phyloP scores from a whole-genome alignment of 805 yeast genomes.

The Metschnikowia continentalis region DNA sequence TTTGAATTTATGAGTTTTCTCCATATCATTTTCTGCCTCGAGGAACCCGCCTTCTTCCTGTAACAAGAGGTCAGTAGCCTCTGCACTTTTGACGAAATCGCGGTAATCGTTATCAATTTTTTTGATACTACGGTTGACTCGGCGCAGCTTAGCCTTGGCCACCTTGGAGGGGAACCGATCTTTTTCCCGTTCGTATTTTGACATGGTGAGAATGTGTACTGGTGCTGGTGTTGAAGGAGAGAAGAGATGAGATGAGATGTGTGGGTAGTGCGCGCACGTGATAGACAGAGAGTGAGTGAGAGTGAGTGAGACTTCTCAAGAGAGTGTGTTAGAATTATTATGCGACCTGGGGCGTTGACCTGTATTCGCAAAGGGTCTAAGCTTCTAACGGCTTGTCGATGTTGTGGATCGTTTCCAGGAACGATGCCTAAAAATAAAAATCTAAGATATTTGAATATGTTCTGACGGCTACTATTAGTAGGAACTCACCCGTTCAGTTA shows the following conservation, averaged over 20 bases:
- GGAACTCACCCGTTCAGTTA: too few species aligned
- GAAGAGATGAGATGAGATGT: background rate
- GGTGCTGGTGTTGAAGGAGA: background rate
- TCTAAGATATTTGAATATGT: too few species aligned
- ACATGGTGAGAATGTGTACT: background rate
- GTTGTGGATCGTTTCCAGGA: too few species aligned
- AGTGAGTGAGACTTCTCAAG: too few species aligned
- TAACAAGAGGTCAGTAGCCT: constrained; percentile 77
- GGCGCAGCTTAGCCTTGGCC: constrained; percentile 12
- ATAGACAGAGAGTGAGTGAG: too few species aligned
- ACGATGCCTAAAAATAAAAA: too few species aligned
- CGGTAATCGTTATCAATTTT: constrained; percentile 67
- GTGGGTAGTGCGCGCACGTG: background rate
- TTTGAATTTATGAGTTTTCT: constrained; percentile 77
- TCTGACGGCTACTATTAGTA: too few species aligned
- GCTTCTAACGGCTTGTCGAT: too few species aligned
- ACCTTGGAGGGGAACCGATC: constrained; percentile 14
- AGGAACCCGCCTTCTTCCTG: constrained; percentile 82
- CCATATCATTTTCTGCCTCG: constrained; percentile 91
- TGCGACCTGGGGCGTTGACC: too few species aligned
- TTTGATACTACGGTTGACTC: constrained; percentile 42
- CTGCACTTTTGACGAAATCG: constrained; percentile 78
- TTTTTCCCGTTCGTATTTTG: constrained; percentile 16
- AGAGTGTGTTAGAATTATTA: too few species aligned
- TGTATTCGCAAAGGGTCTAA: too few species aligned